Conservation (phyloP, 2,329 filamentous ascomycete species). For the Myriosclerotinia duriaeana region DNA sequence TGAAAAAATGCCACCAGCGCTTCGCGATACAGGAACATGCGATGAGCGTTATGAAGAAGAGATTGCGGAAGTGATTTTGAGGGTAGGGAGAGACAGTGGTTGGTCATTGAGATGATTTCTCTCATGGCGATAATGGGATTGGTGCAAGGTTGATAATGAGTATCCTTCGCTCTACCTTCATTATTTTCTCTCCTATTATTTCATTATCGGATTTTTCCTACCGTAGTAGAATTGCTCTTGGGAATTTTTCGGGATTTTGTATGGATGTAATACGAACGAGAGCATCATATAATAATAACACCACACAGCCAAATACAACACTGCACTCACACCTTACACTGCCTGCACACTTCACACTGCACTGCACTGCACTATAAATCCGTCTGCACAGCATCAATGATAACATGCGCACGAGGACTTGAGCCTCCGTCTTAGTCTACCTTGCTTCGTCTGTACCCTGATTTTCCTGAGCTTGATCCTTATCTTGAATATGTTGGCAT, state of each 20-base stretch:
- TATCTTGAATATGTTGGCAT: not conserved
- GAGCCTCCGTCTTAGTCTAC: not conserved
- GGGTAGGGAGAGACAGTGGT: too few relatives aligned
- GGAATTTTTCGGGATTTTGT: not conserved
- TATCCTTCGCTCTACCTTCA: too few relatives aligned
- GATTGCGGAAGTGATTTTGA: too few relatives aligned
- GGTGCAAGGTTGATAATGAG: too few relatives aligned
- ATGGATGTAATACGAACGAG: conserved; percentile 1
- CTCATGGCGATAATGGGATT: too few relatives aligned
- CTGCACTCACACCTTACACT: not conserved
- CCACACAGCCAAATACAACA: not conserved
- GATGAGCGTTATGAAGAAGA: not conserved
- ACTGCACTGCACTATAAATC: not conserved
- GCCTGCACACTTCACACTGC: not conserved
- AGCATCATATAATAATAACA: not conserved
- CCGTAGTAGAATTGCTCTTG: not conserved
- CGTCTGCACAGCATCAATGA: not conserved
- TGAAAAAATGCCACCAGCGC: not conserved
- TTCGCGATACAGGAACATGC: not conserved
- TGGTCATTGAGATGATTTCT: too few relatives aligned
- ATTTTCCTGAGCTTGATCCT: not conserved
- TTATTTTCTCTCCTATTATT: too few relatives aligned
- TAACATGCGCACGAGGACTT: too few relatives aligned
- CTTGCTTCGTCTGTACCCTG: not conserved
- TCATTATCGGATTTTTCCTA: too few relatives aligned